Conservation (phyloP, 2,329 filamentous ascomycete species). For the Beauveria rudraprayagi region DNA sequence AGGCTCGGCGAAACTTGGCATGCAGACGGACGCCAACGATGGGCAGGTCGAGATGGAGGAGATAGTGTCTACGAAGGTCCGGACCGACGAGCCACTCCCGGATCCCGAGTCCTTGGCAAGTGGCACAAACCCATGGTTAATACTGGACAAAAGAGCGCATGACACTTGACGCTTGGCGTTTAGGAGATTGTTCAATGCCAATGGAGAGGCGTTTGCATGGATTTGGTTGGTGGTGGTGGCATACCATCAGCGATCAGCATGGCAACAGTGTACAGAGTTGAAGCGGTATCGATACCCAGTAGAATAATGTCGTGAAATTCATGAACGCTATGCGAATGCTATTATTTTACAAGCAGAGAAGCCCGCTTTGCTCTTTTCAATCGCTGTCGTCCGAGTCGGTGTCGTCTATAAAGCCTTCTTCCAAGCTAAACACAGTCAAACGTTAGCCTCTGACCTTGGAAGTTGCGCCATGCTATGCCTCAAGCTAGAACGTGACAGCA, state of each 20-base stretch:
- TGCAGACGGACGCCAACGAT: no score
- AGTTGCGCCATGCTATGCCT: neutral
- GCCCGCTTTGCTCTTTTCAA: neutral
- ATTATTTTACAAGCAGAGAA: neutral
- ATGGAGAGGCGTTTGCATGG: neutral
- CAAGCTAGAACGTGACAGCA: conserved; percentile 10
- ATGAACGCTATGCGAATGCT: conserved; percentile 10
- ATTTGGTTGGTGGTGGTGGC: neutral
- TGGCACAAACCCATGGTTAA: neutral
- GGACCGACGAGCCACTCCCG: neutral
- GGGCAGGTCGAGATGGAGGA: neutral
- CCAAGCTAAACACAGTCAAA: conserved; percentile 19
- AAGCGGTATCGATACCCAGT: neutral
- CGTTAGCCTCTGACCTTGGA: neutral
- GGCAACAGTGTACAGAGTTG: neutral
- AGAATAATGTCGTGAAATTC: conserved; percentile 8
- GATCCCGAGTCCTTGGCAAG: neutral
- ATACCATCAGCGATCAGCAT: neutral
- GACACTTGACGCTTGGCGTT: neutral
- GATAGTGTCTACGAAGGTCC: neutral
- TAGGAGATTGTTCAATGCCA: neutral
- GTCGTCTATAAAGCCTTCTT: conserved; percentile 37
- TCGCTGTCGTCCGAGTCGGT: conserved; percentile 29
- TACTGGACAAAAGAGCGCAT: neutral
- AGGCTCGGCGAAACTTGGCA: neutral